Percentiles rank a stretch among this genome's conserved stretches.
phyloP scores from a whole-genome alignment of 129 eudicot species.

The Lactuca sativa region DNA sequence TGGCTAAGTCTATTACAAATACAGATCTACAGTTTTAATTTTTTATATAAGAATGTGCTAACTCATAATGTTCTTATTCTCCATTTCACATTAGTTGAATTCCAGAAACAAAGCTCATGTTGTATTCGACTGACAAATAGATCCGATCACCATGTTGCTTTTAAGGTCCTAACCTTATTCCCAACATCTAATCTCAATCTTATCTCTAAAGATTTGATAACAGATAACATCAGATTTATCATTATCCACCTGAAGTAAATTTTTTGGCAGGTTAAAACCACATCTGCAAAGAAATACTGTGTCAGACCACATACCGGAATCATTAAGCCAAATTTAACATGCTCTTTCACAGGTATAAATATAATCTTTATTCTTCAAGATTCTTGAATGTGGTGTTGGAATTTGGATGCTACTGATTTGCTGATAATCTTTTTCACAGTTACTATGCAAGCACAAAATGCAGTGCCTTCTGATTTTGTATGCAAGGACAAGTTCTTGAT shows the following conservation, averaged over 20 bases:
- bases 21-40: background rate
- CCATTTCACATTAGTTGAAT: constrained; percentile 45
- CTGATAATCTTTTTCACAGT: constrained; percentile 38
- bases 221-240: constrained; percentile 9
- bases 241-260: constrained; percentile 10
- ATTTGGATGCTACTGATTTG: constrained; percentile 2
- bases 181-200: constrained; percentile 3
- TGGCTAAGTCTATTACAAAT: constrained; percentile 7
- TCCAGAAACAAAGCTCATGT: constrained; percentile 59
- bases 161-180: constrained; percentile 29
- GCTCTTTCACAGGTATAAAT: constrained; percentile 48
- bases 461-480: constrained; percentile 42
- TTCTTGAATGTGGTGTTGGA: background rate
- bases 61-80: constrained; percentile 19
- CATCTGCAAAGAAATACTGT: constrained; percentile 49
- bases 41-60: constrained; percentile 13
- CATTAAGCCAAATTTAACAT: constrained; percentile 38
- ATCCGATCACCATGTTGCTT: constrained; percentile 57
- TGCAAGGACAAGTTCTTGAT: constrained; percentile 74
- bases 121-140: constrained; percentile 50
- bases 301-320: constrained; percentile 51
- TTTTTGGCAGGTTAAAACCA: constrained; percentile 54
- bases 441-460: constrained; percentile 50
- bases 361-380: constrained; percentile 2
- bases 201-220: background rate